Evolutionary conservation across 179 eudicot species (phyloP), one percentile per base, ranked within the genome.

Genomic region (Silene coronaria): DNA sequence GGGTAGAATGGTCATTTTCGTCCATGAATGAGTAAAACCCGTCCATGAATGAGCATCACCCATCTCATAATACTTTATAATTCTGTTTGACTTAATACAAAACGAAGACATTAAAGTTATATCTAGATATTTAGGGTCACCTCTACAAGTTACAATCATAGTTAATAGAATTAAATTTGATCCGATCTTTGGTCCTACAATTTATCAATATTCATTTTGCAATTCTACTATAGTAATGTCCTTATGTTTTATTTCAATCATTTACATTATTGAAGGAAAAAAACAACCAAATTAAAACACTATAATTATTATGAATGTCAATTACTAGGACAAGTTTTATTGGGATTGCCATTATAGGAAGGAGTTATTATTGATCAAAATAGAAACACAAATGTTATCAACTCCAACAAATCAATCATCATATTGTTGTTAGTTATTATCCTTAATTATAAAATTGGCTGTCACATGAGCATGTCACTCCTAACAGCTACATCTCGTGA

Each of bases 381-480:
- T 21, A 12, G 16, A 11, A 45, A 45, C 51, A 6, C 24, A 22
- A 12, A 12, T 14, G 58, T 51, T 55, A 21, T 2, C 12, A 67
- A 55, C 26, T 67, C 12, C 30, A 68, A 75, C 21, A 68, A 24
- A 26, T 23, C 73, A 65, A 75, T 24, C 26, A 67, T 67, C 72
- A 68, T 67, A 24, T 26, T 62, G 8, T 65, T 28, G 10, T 62
- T 6, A n/a, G n/a, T 9, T 4, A n/a, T 36, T 30, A 22, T 19
- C n/a, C n/a, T 46, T 19, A 19, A 9, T 30, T 28, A 19, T 6
- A 42, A 17, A 21, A 26, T 13, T 3, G 19, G 5, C 3, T 53
- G 65, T 76, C 78, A 81, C 80, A 77, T 81, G 84, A 77, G 71
- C 72, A 77, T 77, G 75, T 51, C 61, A 26, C 61, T 73, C 63